Base-by-base conservation (phyloP, 495 filamentous ascomycete genomes). In the Cercophora sp. region DNA sequence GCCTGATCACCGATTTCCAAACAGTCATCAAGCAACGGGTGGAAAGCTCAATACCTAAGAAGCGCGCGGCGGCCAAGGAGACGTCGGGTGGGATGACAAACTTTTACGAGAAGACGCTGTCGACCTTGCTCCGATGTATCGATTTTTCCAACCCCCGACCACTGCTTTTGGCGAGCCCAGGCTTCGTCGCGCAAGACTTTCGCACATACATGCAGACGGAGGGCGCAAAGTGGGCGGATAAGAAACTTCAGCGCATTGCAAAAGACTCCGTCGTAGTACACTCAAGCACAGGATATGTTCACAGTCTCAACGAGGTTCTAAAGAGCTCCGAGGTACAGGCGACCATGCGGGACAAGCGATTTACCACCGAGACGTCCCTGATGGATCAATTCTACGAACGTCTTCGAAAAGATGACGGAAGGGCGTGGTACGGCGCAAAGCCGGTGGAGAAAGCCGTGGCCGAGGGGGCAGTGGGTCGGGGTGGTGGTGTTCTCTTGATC, bases 1-100 rank as follows among this genome's bases (percentile, higher is more conserved):
- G 90, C 67, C 79, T 96, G 16, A 89, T 98, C 55, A 94, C 91
- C 9, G 89, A 96, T 51, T 85, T 88, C 62, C 90, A 90, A 55
- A 97, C 92, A 2, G 77, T 96, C 55, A 66, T 96, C 53, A 85
- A 89, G 66, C 90, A 96, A 62, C 80, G 86, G 47, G 80, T 97
- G n/a, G 89, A 96, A 66, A 82, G 83, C 61, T 76, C 79, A 1
- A 81, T 97, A 24, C 89, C 93, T 11, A 81, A 84, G 64, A 97
- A 96, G 71, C 78, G 86, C 43, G 71, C 76, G 52, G 66, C 76
- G 54, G 58, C 75, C 53, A 68, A 71, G 11, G 85, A 87, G 51
- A 84, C 89, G 67, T 81, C 90, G 56, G 85, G 88, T 74, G 86
- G 83, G 3, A 79, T 95, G 68, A 73, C 80, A 42, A 84, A 79